Conservation (phyloP, 495 filamentous ascomycete genomes). For the Podospora conica region DNA sequence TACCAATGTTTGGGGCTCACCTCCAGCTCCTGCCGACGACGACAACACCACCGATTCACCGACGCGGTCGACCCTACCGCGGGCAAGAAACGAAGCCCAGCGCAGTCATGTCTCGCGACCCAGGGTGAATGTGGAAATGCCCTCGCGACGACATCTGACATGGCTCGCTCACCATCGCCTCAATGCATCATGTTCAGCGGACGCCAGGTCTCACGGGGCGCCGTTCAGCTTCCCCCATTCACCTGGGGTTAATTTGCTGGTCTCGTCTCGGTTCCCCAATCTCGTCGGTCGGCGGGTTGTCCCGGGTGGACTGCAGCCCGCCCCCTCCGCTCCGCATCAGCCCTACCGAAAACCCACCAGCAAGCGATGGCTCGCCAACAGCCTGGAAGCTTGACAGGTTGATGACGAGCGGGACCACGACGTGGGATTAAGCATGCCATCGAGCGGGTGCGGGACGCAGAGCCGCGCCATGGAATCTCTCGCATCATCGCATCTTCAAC, state of each 20-base stretch:
- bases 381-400: neutral
- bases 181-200: neutral
- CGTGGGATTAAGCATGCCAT: neutral
- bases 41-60: neutral
- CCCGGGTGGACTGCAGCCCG: neutral
- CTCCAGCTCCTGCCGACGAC: too few species aligned
- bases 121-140: neutral
- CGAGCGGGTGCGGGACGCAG: too few species aligned
- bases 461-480: neutral
- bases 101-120: neutral
- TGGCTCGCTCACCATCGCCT: neutral
- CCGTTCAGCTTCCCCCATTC: neutral
- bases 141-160: neutral
- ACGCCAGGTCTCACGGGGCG: neutral
- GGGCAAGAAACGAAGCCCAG: neutral
- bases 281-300: neutral
- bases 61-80: neutral
- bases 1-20: too few species aligned
- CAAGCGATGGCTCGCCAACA: neutral
- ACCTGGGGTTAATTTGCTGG: neutral
- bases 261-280: neutral
- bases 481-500: too few species aligned
- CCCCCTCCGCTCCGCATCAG: neutral
- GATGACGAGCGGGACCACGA: neutral
- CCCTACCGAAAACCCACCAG: neutral